Conservation (phyloP, 768 basidiomycete genomes). For the Pisolithus albus region DNA sequence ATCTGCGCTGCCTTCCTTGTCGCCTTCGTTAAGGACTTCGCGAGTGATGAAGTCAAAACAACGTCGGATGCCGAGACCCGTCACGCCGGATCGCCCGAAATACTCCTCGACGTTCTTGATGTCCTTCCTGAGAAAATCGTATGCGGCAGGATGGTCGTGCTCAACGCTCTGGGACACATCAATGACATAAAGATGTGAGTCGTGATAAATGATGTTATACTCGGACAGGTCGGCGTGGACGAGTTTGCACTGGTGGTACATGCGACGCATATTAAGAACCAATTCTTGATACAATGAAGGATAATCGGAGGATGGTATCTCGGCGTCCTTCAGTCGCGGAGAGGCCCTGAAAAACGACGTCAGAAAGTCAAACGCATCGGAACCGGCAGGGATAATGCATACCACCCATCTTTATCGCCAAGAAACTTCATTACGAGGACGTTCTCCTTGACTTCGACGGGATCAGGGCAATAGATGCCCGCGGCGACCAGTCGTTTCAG, state of each 20-base stretch:
- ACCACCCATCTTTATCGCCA: conserved; percentile 79
- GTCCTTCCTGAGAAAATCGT: conserved; percentile 92
- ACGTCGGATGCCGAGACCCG: conserved; percentile 68
- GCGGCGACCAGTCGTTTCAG: conserved; percentile 77
- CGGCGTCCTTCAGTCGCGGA: conserved; percentile 88
- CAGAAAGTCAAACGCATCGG: not conserved
- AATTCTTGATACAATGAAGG: conserved; percentile 70
- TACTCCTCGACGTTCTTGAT: conserved; percentile 91
- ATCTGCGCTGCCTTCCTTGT: conserved; percentile 19
- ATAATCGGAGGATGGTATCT: conserved; percentile 44
- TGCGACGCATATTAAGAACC: conserved; percentile 67
- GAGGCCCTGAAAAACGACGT: conserved; percentile 57
- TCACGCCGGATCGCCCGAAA: conserved; percentile 70
- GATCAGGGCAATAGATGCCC: conserved; percentile 81
- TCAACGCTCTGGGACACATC: conserved; percentile 99
- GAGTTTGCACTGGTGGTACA: conserved; percentile 87
- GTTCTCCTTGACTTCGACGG: conserved; percentile 91
- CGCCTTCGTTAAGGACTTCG: conserved; percentile 34
- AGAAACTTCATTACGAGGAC: conserved; percentile 95
- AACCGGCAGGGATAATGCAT: conserved; percentile 21
- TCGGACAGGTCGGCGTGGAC: conserved; percentile 98
- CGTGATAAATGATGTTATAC: conserved; percentile 92
- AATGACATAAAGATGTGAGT: conserved; percentile 81
- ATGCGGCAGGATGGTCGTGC: conserved; percentile 93
- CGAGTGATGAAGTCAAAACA: conserved; percentile 87